phyloP scores from a whole-genome alignment of 805 yeast genomes.

The Candida montana region DNA sequence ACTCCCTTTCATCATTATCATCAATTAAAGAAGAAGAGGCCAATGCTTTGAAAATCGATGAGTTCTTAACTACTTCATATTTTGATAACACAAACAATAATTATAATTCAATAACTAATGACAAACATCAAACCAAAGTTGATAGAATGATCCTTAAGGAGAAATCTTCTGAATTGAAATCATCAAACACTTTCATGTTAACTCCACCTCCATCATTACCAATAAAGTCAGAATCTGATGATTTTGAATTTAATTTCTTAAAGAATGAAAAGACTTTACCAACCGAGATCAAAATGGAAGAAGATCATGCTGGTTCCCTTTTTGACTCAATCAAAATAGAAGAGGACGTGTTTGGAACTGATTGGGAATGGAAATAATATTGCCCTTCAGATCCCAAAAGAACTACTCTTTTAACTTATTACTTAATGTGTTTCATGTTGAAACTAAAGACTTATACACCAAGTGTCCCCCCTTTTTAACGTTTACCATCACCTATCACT shows the following conservation, averaged over 20 bases:
- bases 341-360: slow-evolving; percentile 11
- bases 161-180: not conserved
- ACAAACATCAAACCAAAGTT: slow-evolving; percentile 1
- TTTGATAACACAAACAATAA: slow-evolving; percentile 14
- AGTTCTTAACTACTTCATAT: slow-evolving; percentile 20
- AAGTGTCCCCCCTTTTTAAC: no score
- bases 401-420: no score
- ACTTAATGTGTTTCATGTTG: no score
- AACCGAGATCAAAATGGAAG: slow-evolving; percentile 1
- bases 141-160: slow-evolving; percentile 4
- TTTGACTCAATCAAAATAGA: slow-evolving; percentile 10
- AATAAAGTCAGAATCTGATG: slow-evolving; percentile 9
- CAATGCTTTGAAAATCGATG: slow-evolving; percentile 19
- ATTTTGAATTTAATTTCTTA: slow-evolving; percentile 22
- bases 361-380: slow-evolving; percentile 19
- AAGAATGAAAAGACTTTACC: slow-evolving; percentile 15
- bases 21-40: slow-evolving; percentile 22
- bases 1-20: slow-evolving; percentile 12
- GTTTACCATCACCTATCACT: no score
- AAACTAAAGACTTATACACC: no score
- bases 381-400: no score
- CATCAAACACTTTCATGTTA: not conserved
- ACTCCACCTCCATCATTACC: slow-evolving; percentile 10
- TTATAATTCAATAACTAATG: not conserved
- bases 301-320: slow-evolving; percentile 14